These are phyloP conservation scores for Escallonia herrerae DNA, from an alignment of 129 eudicot species.

Conservation along the genomic window DNA sequence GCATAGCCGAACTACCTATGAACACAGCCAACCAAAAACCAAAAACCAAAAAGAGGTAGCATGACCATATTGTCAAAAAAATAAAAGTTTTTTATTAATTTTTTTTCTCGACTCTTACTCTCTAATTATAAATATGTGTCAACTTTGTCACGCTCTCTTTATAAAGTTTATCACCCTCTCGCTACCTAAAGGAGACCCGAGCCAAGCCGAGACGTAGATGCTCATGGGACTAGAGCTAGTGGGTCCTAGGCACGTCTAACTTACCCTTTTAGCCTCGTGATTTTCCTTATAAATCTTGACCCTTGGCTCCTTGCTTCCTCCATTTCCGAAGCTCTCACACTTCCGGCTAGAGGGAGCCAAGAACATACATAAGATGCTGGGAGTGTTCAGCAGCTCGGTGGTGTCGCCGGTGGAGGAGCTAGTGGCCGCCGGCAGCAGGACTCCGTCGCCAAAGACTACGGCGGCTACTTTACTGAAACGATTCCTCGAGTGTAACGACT, in stretches of 20 bases:
- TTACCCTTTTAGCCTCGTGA: slow-evolving; percentile 4
- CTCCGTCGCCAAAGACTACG: slow-evolving; percentile 63
- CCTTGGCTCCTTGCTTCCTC: too few species aligned
- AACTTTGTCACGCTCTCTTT: too few species aligned
- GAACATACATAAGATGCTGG: slow-evolving; percentile 29
- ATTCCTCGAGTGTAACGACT: slow-evolving; percentile 32
- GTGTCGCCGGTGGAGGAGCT: slow-evolving; percentile 68
- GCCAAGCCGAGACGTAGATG: too few species aligned
- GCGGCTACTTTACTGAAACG: slow-evolving; percentile 37
- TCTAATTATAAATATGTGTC: too few species aligned
- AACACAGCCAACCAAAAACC: too few species aligned
- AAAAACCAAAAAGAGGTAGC: too few species aligned
- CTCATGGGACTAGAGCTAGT: neutral
- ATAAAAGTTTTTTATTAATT: too few species aligned
- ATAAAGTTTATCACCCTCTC: too few species aligned
- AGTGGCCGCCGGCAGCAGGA: slow-evolving; percentile 67
- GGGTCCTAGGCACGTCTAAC: neutral
- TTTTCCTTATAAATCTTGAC: neutral
- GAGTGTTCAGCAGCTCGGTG: slow-evolving; percentile 56
- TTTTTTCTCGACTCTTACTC: too few species aligned
- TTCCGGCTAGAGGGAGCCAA: neutral
- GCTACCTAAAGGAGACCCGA: too few species aligned
- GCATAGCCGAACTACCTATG: too few species aligned
- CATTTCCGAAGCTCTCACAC: neutral
- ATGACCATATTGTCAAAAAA: too few species aligned